phyloP scores from a whole-genome alignment of 257 asterid genomes.

The Fraxinus excelsior region DNA sequence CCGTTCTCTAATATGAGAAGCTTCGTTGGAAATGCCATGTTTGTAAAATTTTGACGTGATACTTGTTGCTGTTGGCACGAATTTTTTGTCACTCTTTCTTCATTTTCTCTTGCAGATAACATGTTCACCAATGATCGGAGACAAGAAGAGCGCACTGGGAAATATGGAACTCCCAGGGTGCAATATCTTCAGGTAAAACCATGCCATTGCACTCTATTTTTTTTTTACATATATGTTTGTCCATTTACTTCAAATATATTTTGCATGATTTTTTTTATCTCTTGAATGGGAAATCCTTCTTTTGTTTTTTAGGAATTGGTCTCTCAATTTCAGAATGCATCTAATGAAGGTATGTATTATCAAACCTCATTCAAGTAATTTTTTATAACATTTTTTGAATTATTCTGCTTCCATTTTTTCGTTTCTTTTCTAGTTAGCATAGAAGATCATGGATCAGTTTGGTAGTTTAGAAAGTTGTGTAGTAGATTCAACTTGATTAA shows the following conservation, averaged over 20 bases:
- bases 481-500: neutral
- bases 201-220: neutral
- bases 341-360: constrained; percentile 63
- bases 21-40: neutral
- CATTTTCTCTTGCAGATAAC: constrained; percentile 28
- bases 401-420: neutral
- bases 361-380: neutral
- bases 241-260: neutral
- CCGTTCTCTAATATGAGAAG: neutral
- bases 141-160: constrained; percentile 87
- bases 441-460: neutral
- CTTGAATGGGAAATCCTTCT: constrained; percentile 9
- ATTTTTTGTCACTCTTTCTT: neutral
- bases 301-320: constrained; percentile 68
- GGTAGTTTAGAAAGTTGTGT: neutral
- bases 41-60: neutral
- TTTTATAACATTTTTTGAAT: neutral
- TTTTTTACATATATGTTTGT: neutral
- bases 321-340: constrained; percentile 70
- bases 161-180: constrained; percentile 74
- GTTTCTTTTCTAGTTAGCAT: neutral
- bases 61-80: neutral
- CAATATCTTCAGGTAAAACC: constrained; percentile 80
- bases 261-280: neutral
- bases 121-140: constrained; percentile 84